Base-by-base conservation (phyloP, 2,329 filamentous ascomycete species). In the Fusarium siculi region DNA sequence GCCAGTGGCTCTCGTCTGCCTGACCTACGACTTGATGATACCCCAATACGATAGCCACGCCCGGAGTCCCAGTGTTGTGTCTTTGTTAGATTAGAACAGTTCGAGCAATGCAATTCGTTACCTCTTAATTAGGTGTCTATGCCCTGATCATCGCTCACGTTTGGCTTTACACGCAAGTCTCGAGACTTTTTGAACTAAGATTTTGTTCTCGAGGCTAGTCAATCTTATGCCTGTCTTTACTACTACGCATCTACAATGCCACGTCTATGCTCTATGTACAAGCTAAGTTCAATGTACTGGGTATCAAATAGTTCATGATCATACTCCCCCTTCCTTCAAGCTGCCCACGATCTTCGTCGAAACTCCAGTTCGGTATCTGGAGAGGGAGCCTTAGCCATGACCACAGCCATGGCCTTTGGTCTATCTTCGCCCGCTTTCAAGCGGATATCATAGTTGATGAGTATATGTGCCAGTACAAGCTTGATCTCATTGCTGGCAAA, bases 401-500 rank as follows among this genome's bases (percentile, higher is more conserved):
- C 80, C 74, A 79, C 75, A 55, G 78, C 79, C 79, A 80, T 85
- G 42, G 76, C 79, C 75, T 77, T 79, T 46, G 84, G 84, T 55
- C 84, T 73, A n/a, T 68, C 63, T 65, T 82, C 78, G 25, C 84
- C 84, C 9, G 80, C 73, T 68, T 81, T 80, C 10, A 85, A 78
- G 44, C 80, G 79, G 39, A 84, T 78, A 34, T 86, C 84, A 63
- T 84, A 86, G 67, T 81, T 79, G 53, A 85, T 77, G n/a, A 86
- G 73, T 42, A 84, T 79, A 65, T 82, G 81, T 0, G 82, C 80
- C 55, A 86, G 68, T 50, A 85, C 76, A 70, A 85, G 79, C 79
- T 87, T 86, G 70, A 86, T 83, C 74, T 83, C 83, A 70, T 85
- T 84, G 32, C 80, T 77, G 19, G 84, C 85, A 70, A 87, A 86